Percentiles rank a stretch among this genome's conserved stretches.
These are phyloP conservation scores for Elaeis oleifera DNA, from an alignment of 202 grass and related monocot genomes.

Conservation along the genomic window DNA sequence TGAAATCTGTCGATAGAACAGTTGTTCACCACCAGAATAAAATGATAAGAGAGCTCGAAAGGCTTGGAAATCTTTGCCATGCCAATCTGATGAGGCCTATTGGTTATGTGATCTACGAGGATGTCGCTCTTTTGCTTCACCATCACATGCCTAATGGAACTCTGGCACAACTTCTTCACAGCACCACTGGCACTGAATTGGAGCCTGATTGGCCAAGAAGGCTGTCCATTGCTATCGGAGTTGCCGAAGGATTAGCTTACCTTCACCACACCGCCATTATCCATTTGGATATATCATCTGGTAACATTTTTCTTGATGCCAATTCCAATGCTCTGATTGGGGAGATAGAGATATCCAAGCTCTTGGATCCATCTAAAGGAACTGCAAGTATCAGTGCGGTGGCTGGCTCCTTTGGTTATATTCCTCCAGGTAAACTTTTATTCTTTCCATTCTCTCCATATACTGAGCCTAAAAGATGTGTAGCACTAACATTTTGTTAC, in stretches of 20 bases:
- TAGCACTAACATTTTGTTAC: no score
- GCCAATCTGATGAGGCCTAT: conserved; percentile 68
- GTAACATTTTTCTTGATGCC: conserved; percentile 60
- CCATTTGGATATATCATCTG: conserved; percentile 83
- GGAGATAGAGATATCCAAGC: conserved; percentile 86
- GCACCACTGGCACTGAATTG: not conserved
- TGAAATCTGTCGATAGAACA: conserved; percentile 68
- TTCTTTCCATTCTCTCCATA: not conserved
- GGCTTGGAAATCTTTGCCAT: conserved; percentile 58
- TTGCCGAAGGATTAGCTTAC: conserved; percentile 68
- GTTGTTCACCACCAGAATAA: conserved; percentile 65
- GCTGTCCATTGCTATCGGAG: conserved; percentile 51
- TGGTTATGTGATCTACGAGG: conserved; percentile 79
- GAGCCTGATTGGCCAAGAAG: conserved; percentile 65
- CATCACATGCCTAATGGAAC: conserved; percentile 70
- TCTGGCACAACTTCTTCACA: conserved; percentile 58
- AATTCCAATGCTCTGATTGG: conserved; percentile 64
- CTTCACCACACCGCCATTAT: conserved; percentile 80
- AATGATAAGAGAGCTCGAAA: conserved; percentile 78
- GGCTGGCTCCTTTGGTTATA: conserved; percentile 84
- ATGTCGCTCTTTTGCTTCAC: conserved; percentile 65
- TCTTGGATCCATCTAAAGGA: conserved; percentile 84
- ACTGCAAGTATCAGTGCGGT: conserved; percentile 87
- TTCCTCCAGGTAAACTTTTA: conserved; percentile 59
- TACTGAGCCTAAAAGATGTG: not conserved